Base-by-base conservation (phyloP, 805 yeast genomes). In the Yamadazyma tumulicola region DNA sequence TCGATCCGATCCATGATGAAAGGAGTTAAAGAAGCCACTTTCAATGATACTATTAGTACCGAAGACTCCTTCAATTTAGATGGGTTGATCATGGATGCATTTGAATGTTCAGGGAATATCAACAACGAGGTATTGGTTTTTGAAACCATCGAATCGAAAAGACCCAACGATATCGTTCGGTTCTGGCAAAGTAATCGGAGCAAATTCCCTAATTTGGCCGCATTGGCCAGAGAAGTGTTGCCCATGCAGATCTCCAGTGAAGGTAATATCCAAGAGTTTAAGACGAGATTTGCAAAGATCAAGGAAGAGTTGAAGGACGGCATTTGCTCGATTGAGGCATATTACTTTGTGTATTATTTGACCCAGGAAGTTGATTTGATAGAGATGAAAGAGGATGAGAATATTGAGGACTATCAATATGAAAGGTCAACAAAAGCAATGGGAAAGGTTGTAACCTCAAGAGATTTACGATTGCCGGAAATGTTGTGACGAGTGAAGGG, bases 31-130 rank as follows among this genome's bases (percentile, higher is more conserved):
- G 17, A 19, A n/a, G 22, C 15, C 7, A 10, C 15, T 4, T 19
- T 29, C 19, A 28, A 33, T n/a, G 21, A 21, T 33, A 29, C 20
- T 14, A 3, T 13, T 2, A 28, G 31, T 28, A 4, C 10, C 4
- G 46, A 42, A 12, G 47, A 43, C 15, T 36, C 43, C 9, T 26
- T 43, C 11, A 29, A 33, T 13, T 27, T 43, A 1, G 44, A 43
- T 28, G 40, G 35, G 4, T 26, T 49, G 45, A 49, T 55, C 12
- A 39, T 54, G 49, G 40, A 47, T 25, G 37, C 45, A 14, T 57
- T 57, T 38, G 47, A 54, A 28, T 57, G 61, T 34, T 47, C 52
- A 6, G 61, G 60, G 5, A 54, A 42, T 20, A 39, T 54, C 2
- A 47, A 48, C 19, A 47, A 44, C 22, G 62, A 57, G 41, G 49